A percentile compares a stretch with the other conserved stretches of the same genome.
Conservation (phyloP, 2,329 filamentous ascomycete species). For the Helotiales sp. region DNA sequence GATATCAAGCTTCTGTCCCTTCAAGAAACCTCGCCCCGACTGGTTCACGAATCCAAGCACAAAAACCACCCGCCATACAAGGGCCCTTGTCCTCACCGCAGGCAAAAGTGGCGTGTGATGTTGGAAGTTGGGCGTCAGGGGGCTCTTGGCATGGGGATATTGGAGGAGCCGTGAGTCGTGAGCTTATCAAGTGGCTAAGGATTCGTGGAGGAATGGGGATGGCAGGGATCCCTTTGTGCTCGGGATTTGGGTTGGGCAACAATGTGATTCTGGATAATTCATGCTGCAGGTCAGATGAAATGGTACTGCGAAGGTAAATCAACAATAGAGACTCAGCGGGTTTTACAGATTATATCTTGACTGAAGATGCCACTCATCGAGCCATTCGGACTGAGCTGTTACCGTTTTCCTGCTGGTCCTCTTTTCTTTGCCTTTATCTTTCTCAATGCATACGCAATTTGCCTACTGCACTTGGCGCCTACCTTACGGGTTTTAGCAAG, state of each 20-base stretch:
- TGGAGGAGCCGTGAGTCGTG: neutral
- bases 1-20: neutral
- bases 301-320: too few relatives aligned
- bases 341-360: too few relatives aligned
- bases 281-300: too few relatives aligned
- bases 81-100: neutral
- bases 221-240: neutral
- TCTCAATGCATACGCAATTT: too few relatives aligned
- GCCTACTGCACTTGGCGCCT: too few relatives aligned
- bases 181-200: neutral
- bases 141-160: neutral
- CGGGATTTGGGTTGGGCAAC: neutral
- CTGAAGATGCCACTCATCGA: too few relatives aligned
- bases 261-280: too few relatives aligned
- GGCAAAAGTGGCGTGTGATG: neutral
- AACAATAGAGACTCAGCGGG: too few relatives aligned
- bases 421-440: too few relatives aligned
- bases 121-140: neutral
- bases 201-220: neutral
- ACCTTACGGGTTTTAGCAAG: too few relatives aligned
- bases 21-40: neutral
- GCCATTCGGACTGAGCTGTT: too few relatives aligned
- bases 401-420: too few relatives aligned
- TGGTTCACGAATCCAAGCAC: conserved; percentile 7
- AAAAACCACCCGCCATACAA: conserved; percentile 16